A percentile compares a stretch with the other conserved stretches of the same genome.
Evolutionary conservation across 2,329 filamentous ascomycete genomes (phyloP).

Genomic region (Knoxdaviesia capensis): DNA sequence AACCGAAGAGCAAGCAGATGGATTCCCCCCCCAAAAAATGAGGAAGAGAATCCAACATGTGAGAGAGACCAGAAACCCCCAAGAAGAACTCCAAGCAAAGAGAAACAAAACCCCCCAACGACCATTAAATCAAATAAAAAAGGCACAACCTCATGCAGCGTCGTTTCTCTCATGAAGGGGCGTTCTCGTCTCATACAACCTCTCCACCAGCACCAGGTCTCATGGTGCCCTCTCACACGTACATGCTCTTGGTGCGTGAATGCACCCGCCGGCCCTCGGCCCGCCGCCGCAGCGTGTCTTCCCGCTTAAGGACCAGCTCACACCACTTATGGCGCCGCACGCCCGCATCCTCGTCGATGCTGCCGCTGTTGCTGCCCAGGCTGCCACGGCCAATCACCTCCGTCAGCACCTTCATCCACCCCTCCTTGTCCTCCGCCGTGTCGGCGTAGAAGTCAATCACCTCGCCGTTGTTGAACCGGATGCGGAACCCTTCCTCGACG

Average conservation of each 20-base stretch:
- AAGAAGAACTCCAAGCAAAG: too few relatives aligned
- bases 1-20: too few relatives aligned
- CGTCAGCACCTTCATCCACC: constrained; percentile 77
- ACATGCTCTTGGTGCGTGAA: constrained; percentile 38
- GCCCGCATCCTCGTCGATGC: constrained; percentile 20
- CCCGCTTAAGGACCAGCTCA: constrained; percentile 43
- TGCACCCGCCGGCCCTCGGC: constrained; percentile 30
- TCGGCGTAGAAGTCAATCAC: constrained; percentile 98
- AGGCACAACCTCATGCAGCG: background rate
- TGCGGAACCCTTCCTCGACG: constrained; percentile 95
- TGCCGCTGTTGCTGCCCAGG: constrained; percentile 17
- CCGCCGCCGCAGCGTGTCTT: constrained; percentile 35
- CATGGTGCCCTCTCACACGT: constrained; percentile 16
- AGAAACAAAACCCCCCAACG: background rate
- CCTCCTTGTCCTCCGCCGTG: constrained; percentile 67
- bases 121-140: constrained; percentile 1
- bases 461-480: constrained; percentile 95
- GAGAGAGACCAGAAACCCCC: too few relatives aligned
- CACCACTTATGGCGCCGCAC: constrained; percentile 42
- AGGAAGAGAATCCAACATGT: too few relatives aligned
- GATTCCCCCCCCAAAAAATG: too few relatives aligned
- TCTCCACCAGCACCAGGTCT: too few relatives aligned
- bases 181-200: too few relatives aligned
- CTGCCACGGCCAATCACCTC: constrained; percentile 42
- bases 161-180: too few relatives aligned